These are phyloP conservation scores for Aspergillus bridgeri DNA, from an alignment of 495 filamentous ascomycete genomes.

Conservation along the genomic window DNA sequence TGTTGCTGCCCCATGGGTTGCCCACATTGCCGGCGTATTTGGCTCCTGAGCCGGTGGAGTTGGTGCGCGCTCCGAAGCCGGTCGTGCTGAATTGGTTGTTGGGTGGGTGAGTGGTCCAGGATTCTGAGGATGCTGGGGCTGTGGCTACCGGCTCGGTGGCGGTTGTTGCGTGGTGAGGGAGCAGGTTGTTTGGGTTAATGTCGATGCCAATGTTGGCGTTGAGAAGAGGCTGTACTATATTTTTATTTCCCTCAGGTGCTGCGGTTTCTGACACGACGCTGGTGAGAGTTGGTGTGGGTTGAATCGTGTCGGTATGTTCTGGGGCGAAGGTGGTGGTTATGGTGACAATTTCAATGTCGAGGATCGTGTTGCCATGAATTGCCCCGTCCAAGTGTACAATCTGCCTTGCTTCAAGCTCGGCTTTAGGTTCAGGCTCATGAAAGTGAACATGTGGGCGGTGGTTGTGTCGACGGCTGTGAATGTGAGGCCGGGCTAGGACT, in stretches of 20 bases:
- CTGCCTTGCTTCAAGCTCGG: constrained; percentile 12
- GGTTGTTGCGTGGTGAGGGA: neutral
- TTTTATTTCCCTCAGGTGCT: constrained; percentile 1
- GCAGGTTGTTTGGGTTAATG: neutral
- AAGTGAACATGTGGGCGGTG: constrained; percentile 16
- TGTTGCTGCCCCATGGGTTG: constrained; percentile 52
- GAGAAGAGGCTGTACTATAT: neutral
- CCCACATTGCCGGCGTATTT: constrained; percentile 48
- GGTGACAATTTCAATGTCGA: constrained; percentile 21
- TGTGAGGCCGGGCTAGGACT: constrained; percentile 25
- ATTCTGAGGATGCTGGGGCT: neutral
- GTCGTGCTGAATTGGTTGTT: constrained; percentile 19
- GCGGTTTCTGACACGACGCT: constrained; percentile 1
- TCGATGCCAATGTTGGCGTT: constrained; percentile 2
- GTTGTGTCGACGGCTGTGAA: constrained; percentile 14
- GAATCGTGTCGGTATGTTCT: constrained; percentile 11
- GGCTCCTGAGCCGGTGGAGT: constrained; percentile 21
- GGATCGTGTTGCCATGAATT: constrained; percentile 13
- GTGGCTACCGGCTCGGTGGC: neutral
- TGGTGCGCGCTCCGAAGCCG: constrained; percentile 19
- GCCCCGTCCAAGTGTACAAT: neutral
- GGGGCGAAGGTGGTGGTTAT: constrained; percentile 26
- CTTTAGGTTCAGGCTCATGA: constrained; percentile 10
- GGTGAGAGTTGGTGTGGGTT: constrained; percentile 15
- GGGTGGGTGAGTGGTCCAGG: constrained; percentile 29